Percentiles rank a stretch among this genome's conserved stretches.
phyloP scores from a whole-genome alignment of 352 stramenopile species.

The Phytophthora cajani region DNA sequence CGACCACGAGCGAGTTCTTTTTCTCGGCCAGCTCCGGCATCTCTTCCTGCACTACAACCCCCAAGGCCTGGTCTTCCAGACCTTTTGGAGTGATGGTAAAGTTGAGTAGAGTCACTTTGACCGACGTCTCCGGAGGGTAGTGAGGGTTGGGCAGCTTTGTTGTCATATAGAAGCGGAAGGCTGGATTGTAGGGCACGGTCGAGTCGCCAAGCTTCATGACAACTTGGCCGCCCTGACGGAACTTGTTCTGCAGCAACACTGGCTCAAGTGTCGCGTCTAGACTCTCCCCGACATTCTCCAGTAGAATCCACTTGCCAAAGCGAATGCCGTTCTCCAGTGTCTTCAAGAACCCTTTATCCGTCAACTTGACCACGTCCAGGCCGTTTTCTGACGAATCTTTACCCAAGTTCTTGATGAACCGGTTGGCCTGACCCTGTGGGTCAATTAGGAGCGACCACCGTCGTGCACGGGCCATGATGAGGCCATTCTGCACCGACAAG shows the following conservation, averaged over 20 bases:
- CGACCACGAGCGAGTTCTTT: slow-evolving; percentile 93
- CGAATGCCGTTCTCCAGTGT: slow-evolving; percentile 92
- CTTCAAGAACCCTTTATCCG: slow-evolving; percentile 83
- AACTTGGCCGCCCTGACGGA: slow-evolving; percentile 92
- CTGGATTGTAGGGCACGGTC: slow-evolving; percentile 91
- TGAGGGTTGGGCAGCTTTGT: slow-evolving; percentile 94
- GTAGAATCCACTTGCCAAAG: slow-evolving; percentile 93
- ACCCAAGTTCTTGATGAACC: slow-evolving; percentile 94
- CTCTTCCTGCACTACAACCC: slow-evolving; percentile 93
- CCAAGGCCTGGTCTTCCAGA: slow-evolving; percentile 92
- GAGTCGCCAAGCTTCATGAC: slow-evolving; percentile 95
- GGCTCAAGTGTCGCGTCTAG: slow-evolving; percentile 92
- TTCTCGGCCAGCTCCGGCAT: slow-evolving; percentile 94
- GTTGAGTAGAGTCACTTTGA: slow-evolving; percentile 94
- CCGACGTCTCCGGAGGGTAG: slow-evolving; percentile 92
- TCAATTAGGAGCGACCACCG: slow-evolving; percentile 94
- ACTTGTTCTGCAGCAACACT: slow-evolving; percentile 92
- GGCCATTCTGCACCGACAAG: slow-evolving; percentile 93
- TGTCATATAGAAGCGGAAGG: slow-evolving; percentile 94
- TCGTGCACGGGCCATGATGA: slow-evolving; percentile 91
- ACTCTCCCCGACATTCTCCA: slow-evolving; percentile 89
- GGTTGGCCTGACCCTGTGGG: slow-evolving; percentile 93
- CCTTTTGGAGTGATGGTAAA: slow-evolving; percentile 93
- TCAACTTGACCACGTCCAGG: slow-evolving; percentile 86
- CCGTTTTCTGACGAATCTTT: slow-evolving; percentile 87